Evolutionary conservation across 2,329 filamentous ascomycete genomes (phyloP), one percentile per base, ranked within the genome.

Genomic region (Pezizomycotina sp.): DNA sequence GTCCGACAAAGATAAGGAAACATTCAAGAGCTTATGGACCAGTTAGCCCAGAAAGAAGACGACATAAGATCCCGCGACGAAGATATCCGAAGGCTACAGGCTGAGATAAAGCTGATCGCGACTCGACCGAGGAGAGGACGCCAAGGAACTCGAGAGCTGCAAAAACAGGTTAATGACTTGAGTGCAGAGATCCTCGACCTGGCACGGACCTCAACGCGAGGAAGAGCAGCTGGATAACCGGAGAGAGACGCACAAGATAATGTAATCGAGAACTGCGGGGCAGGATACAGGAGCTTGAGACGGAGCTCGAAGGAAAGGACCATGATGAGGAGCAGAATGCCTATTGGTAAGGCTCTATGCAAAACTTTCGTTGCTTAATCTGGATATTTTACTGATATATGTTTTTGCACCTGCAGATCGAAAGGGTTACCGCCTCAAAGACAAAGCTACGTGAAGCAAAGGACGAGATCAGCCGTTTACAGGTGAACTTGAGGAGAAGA

Each of bases 161-260:
- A 72, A 31, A 77, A 82, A 48, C 73, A 78, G 15, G 68, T 92
- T 8, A 69, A 69, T 22, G 79, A 91, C 49, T 61, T 86, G 4
- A 77, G 91, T 55, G 69, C 72, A 4, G 74, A 81, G 6, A 55
- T 86, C n/a, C n/a, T n/a, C n/a, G n/a, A n/a, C n/a, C n/a, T n/a
- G n/a, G n/a, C n/a, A n/a, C n/a, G n/a, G n/a, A n/a, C n/a, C n/a
- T 8, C 69, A 78, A 26, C 75, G 81, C 45, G 86, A 82, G 53
- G 76, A 86, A 38, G 70, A 74, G 2, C 54, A 71, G 2, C 66
- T 91, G 23, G 73, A 77, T 31, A 71, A 82, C 20, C 46, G 41
- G 14, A 45, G 49, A 19, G 46, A 41, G 43, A 42, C 25, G 33
- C 26, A n/a, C 55, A 57, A 31, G 55, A 56, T 15, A 62, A 68